phyloP scores from a whole-genome alignment of 2,329 filamentous ascomycete species.

The Aspergillus nomiae region DNA sequence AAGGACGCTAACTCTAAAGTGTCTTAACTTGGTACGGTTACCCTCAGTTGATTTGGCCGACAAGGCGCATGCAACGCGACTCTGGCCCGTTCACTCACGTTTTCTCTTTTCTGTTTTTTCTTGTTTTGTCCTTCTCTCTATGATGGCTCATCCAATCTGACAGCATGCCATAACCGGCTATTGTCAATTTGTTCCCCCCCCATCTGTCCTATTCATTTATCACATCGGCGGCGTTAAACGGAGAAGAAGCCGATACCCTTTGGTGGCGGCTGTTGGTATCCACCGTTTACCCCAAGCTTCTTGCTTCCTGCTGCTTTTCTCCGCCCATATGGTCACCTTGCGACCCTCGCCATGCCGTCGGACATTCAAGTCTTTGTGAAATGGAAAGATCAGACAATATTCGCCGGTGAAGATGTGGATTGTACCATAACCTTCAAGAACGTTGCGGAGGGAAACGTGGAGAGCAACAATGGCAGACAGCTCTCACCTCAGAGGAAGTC shows the following conservation, averaged over 20 bases:
- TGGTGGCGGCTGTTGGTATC: constrained; percentile 21
- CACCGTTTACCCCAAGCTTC: constrained; percentile 21
- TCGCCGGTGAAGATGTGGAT: constrained; percentile 92
- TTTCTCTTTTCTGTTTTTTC: too few relatives aligned
- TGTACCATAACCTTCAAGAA: constrained; percentile 98
- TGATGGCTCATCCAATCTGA: constrained; percentile 27
- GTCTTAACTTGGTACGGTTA: not conserved
- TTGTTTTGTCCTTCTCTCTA: not conserved
- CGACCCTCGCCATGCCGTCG: constrained; percentile 51
- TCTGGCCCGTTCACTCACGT: not conserved
- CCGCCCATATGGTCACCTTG: constrained; percentile 35
- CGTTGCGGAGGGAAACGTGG: constrained; percentile 53
- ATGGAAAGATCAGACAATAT: constrained; percentile 93
- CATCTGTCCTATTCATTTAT: constrained; percentile 11
- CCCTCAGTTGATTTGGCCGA: not conserved
- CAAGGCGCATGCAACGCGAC: constrained; percentile 5
- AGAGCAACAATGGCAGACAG: constrained; percentile 31
- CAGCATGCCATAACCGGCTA: constrained; percentile 30
- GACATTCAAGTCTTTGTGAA: constrained; percentile 95
- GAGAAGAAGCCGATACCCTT: not conserved
- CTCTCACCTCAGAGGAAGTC: constrained; percentile 38
- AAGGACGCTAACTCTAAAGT: not conserved
- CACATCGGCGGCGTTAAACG: not conserved
- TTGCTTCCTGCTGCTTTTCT: constrained; percentile 20
- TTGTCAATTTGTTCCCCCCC: not conserved